Conservation (phyloP, 1,284 basidiomycete species). For the Rhodotorula sp. region DNA sequence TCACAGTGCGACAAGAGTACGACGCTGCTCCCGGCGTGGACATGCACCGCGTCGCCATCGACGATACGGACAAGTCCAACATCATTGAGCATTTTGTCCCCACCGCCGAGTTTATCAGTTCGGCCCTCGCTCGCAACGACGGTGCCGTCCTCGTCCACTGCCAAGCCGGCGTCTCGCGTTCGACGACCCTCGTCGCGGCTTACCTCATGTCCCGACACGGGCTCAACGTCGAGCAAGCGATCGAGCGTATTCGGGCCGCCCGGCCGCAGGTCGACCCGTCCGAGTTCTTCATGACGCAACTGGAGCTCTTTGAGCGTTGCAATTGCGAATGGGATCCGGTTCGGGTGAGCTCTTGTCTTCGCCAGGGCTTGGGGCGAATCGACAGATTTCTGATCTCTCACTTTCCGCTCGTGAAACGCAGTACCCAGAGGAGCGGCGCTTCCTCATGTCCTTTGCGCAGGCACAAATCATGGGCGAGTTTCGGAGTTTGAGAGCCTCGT, state of each 20-base stretch:
- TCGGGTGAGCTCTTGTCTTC: slow-evolving; percentile 28
- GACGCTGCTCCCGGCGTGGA: slow-evolving; percentile 38
- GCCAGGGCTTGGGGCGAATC: background rate
- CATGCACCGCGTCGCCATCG: slow-evolving; percentile 48
- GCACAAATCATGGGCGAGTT: slow-evolving; percentile 41
- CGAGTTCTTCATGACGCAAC: slow-evolving; percentile 49
- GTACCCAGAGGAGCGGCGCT: slow-evolving; percentile 48
- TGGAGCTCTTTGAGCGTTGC: slow-evolving; percentile 50
- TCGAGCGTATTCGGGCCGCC: slow-evolving; percentile 45
- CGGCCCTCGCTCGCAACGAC: slow-evolving; percentile 43
- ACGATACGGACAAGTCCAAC: slow-evolving; percentile 50
- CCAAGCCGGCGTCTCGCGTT: slow-evolving; percentile 50
- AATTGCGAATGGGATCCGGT: slow-evolving; percentile 48
- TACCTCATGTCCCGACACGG: slow-evolving; percentile 49
- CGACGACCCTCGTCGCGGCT: slow-evolving; percentile 48
- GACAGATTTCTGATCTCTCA: background rate
- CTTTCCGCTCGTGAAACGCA: slow-evolving; percentile 12
- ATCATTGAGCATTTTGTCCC: slow-evolving; percentile 48
- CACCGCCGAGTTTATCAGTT: slow-evolving; percentile 46
- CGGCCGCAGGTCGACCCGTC: slow-evolving; percentile 47
- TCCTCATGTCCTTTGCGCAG: slow-evolving; percentile 50
- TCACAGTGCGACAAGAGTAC: slow-evolving; percentile 43
- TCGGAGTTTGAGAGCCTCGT: too few species aligned
- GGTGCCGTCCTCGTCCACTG: slow-evolving; percentile 51
- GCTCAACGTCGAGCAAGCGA: slow-evolving; percentile 46